Evolutionary conservation across 306 rosid species (phyloP), one percentile per base, ranked within the genome.

Genomic region (Rosa chinensis): DNA sequence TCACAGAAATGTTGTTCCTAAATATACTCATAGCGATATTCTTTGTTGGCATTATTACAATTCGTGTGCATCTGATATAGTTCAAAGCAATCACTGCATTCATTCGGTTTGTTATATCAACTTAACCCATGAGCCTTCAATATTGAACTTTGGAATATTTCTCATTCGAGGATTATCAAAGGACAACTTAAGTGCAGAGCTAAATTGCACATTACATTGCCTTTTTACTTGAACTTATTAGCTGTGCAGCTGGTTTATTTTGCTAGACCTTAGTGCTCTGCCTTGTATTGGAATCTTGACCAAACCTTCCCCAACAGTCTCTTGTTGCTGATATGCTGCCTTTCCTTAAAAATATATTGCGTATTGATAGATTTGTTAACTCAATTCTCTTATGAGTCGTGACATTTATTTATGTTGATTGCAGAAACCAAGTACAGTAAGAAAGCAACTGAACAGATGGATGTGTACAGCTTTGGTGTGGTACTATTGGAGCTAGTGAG

Each of bases 391-490:
- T 79, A 23, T 21, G 52, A 25, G 18, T 58, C 18, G 16, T 42
- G 53, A 23, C 66, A 53, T 74, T 32, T 67, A 55, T 79, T 69
- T 5, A 42, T 59, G 73, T 64, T 78, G 66, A 81, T 79, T 91
- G 89, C 97, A 95, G 99, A 95, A 86, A 84, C 77, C 84, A 86
- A 89, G 66, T 93, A 91, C 84, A 88, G 75, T 39, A 92, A 93
- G 86, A 95, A 90, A 77, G 89, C 92, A 73, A 88, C 80, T 35
- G 98, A 93, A 62, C 89, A 92, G 70, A 84, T 90, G 82, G 98
- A 95, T 62, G 87, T 89, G 23, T 95, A 95, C 87, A 86, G 99
- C 87, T 92, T 90, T 76, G 99, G 99, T 28, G 99, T 95, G 20
- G 90, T 92, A 66, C 77, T 95, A 79, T 78, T 95, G 10, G 99